A percentile compares a stretch with the other conserved stretches of the same genome.
phyloP scores from a whole-genome alignment of 1,284 basidiomycete genomes.

The Boletus smithii region DNA sequence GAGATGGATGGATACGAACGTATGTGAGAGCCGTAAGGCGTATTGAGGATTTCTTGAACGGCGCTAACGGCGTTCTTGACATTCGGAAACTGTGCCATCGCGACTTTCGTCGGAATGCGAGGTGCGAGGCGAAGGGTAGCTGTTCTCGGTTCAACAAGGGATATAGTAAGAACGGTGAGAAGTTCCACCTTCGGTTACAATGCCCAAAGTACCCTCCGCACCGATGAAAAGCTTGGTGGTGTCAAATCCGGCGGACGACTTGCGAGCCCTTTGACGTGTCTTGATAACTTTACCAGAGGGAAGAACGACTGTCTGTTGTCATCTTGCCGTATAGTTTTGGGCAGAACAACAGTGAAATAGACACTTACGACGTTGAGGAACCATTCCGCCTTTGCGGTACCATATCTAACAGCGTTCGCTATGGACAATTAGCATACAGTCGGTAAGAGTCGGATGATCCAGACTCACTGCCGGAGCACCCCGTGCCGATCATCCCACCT shows the following conservation, averaged over 20 bases:
- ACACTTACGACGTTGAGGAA: constrained; percentile 60
- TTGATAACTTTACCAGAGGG: constrained; percentile 79
- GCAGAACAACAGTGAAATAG: background rate
- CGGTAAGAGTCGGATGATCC: background rate
- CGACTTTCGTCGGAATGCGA: constrained; percentile 68
- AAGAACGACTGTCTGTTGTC: constrained; percentile 65
- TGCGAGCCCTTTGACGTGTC: constrained; percentile 68
- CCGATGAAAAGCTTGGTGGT: constrained; percentile 80
- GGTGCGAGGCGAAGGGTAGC: constrained; percentile 81
- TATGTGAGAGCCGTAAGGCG: constrained; percentile 56
- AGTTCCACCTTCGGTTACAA: constrained; percentile 65
- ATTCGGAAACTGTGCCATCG: constrained; percentile 67
- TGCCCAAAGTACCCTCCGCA: constrained; percentile 78
- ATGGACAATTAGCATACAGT: constrained; percentile 8
- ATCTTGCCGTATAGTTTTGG: too few relatives aligned
- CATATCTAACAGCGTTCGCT: constrained; percentile 82
- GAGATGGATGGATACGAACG: constrained; percentile 37
- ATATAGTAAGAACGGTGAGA: background rate
- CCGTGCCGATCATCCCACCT: constrained; percentile 56
- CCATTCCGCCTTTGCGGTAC: constrained; percentile 73
- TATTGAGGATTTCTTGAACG: constrained; percentile 75
- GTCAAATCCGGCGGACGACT: constrained; percentile 77
- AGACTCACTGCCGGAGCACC: constrained; percentile 53
- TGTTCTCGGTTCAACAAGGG: constrained; percentile 22
- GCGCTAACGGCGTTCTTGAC: constrained; percentile 67